These are phyloP conservation scores for Zangia roseola DNA, from an alignment of 768 basidiomycete species.

Conservation along the genomic window DNA sequence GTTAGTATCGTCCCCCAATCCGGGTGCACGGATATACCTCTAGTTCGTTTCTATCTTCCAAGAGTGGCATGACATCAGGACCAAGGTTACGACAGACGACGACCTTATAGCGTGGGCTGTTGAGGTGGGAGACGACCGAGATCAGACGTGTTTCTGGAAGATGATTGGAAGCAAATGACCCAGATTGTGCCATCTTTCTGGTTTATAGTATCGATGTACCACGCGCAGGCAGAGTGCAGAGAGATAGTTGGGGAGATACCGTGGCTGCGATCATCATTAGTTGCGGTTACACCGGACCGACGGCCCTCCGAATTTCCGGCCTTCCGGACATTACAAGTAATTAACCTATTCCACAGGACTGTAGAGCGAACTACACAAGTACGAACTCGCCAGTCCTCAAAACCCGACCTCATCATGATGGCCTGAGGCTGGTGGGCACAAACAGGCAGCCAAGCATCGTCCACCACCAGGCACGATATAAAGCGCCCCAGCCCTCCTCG, in stretches of 20 bases:
- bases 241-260: too few relatives aligned
- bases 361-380: too few relatives aligned
- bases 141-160: conserved; percentile 23
- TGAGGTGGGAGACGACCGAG: conserved; percentile 23
- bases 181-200: conserved; percentile 23
- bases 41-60: conserved; percentile 48
- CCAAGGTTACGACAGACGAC: conserved; percentile 64
- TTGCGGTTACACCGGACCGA: conserved; percentile 1
- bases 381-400: too few relatives aligned
- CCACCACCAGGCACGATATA: conserved; percentile 80
- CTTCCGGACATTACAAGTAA: too few relatives aligned
- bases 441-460: too few relatives aligned
- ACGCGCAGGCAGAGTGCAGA: too few relatives aligned
- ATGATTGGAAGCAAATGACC: conserved; percentile 22
- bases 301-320: background rate
- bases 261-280: too few relatives aligned
- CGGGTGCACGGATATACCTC: conserved; percentile 41
- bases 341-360: too few relatives aligned
- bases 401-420: too few relatives aligned
- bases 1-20: background rate
- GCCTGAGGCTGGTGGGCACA: too few relatives aligned
- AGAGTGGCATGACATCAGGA: conserved; percentile 57
- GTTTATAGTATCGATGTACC: background rate
- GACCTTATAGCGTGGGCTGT: conserved; percentile 37
- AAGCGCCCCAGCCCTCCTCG: conserved; percentile 66